These are phyloP conservation scores for Torulaspora globosa DNA, from an alignment of 1,139 yeast genomes.

Conservation along the genomic window DNA sequence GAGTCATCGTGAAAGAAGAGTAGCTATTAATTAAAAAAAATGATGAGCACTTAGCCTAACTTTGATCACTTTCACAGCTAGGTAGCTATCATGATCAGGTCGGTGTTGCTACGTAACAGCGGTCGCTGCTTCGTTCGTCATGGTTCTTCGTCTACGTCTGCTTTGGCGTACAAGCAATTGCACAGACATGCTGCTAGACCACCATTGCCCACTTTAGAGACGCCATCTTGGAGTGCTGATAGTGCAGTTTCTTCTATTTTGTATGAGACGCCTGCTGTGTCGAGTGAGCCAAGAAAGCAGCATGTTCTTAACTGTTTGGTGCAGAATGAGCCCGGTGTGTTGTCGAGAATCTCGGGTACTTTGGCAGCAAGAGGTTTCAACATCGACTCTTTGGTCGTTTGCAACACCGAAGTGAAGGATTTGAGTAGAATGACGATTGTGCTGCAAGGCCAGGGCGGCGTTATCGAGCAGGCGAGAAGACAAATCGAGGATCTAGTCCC, in stretches of 20 bases:
- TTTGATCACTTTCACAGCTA: neutral
- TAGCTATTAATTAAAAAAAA: constrained; percentile 3
- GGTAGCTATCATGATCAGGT: constrained; percentile 10
- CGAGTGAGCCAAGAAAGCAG: constrained; percentile 61
- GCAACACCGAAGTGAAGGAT: constrained; percentile 94
- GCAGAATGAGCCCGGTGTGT: constrained; percentile 97
- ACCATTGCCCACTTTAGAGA: constrained; percentile 88
- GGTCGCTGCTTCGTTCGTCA: constrained; percentile 14
- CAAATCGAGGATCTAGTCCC: constrained; percentile 98
- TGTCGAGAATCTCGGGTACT: constrained; percentile 89
- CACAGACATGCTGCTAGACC: constrained; percentile 87
- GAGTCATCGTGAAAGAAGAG: constrained; percentile 7
- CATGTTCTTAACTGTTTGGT: constrained; percentile 95
- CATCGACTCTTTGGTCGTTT: constrained; percentile 93
- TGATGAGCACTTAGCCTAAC: neutral
- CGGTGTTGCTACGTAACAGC: constrained; percentile 12
- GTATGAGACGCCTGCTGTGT: constrained; percentile 85
- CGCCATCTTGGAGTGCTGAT: constrained; percentile 93
- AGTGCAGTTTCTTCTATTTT: constrained; percentile 93
- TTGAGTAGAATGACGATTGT: constrained; percentile 96
- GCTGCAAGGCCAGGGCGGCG: constrained; percentile 90
- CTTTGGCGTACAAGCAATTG: constrained; percentile 87
- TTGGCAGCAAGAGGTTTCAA: constrained; percentile 97
- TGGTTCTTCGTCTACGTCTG: constrained; percentile 71
- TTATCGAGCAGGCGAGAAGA: constrained; percentile 97